A percentile compares a stretch with the other conserved stretches of the same genome.
Evolutionary conservation across 148 eudicot genomes (phyloP).

Genomic region (Rhododendron simsii): DNA sequence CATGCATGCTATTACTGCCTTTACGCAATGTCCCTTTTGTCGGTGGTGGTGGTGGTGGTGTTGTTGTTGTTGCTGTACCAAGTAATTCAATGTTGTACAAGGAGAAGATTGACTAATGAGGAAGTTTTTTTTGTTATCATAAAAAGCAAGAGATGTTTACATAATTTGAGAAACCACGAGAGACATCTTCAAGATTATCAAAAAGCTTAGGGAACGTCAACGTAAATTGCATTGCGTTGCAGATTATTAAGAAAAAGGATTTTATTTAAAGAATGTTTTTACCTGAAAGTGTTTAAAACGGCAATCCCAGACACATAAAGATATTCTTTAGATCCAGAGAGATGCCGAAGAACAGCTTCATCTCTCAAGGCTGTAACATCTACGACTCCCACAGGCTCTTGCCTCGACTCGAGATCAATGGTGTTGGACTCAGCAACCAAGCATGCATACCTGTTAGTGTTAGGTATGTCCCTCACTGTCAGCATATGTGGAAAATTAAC

Average conservation of each 20-base stretch:
- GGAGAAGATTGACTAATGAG: too few relatives aligned
- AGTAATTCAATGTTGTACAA: too few relatives aligned
- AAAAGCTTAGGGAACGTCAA: background rate
- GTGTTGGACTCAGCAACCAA: slow-evolving; percentile 60
- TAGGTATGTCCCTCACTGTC: background rate
- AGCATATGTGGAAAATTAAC: background rate
- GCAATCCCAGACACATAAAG: slow-evolving; percentile 95
- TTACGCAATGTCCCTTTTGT: background rate
- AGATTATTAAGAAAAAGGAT: background rate
- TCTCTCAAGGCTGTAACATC: slow-evolving; percentile 77
- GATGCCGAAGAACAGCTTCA: slow-evolving; percentile 55
- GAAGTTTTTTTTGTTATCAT: background rate
- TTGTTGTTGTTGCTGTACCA: too few relatives aligned
- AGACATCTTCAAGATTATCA: background rate
- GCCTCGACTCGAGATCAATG: slow-evolving; percentile 7
- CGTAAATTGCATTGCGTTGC: background rate
- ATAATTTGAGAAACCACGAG: background rate
- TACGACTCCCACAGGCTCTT: slow-evolving; percentile 74
- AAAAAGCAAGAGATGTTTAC: background rate
- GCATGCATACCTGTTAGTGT: slow-evolving; percentile 83
- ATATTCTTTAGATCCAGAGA: slow-evolving; percentile 61
- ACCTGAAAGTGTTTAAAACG: slow-evolving; percentile 67
- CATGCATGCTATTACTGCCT: background rate
- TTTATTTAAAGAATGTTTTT: background rate
- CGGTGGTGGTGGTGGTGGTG: too few relatives aligned